Base-by-base conservation (phyloP, 441 rosid genomes). In the Viola pubescens region DNA sequence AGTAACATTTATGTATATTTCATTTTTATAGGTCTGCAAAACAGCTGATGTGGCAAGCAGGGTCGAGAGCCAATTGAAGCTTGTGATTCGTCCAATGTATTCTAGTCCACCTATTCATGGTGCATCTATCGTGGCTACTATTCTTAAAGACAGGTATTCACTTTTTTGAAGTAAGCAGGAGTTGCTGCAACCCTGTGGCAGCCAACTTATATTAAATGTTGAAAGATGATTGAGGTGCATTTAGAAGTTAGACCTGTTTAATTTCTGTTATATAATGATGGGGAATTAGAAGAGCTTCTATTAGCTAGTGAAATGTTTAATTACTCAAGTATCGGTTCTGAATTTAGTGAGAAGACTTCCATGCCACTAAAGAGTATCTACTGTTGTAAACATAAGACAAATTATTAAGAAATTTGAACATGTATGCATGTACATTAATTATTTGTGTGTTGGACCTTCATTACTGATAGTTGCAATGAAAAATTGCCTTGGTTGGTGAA, bases 71-170 rank as follows among this genome's bases (percentile, higher is more conserved):
- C 98, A 91, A 59, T 75, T 91, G 77, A 86, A 81, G 66, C 81
- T 82, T 39, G 85, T 91, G 62, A 84, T 90, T 69, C 74, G 96
- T 64, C 91, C 97, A 59, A 81, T 86, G 91, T 90, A 87, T 75
- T 90, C 96, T 44, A 87, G 74, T 49, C 97, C 96, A 37, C 96
- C 97, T 11, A 81, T 90, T 52, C 97, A 90, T 54, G 97, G 97
- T 58, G 97, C 94, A 58, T 86, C 94, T 3, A 88, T 90, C 50
- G 97, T 86, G 46, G 90, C 91, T 50, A 57, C 75, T 41, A 79
- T 85, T 60, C 77, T 85, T 60, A 79, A 67, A 66, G 79, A 85
- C 73, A 79, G 86, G 91, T 80, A 75, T 61, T 7, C 12, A 3
- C 19, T 37, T 13, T 54, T 37, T 45, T 37, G 34, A 54, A 39